These are phyloP conservation scores for Torrubiella hemipterigena DNA, from an alignment of 2,329 filamentous ascomycete genomes.

Conservation along the genomic window DNA sequence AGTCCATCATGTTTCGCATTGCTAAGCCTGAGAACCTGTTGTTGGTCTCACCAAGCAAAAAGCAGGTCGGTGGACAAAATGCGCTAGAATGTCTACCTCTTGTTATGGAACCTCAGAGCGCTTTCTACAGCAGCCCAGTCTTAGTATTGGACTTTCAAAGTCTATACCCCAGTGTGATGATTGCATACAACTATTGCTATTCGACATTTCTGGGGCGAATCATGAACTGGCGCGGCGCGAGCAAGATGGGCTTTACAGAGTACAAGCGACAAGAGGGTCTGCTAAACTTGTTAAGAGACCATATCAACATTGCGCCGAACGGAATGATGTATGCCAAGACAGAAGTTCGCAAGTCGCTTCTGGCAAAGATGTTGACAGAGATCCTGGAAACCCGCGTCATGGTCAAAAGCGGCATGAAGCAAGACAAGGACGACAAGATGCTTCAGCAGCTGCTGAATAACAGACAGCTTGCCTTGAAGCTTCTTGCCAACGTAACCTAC, in stretches of 20 bases:
- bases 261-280: constrained; percentile 68
- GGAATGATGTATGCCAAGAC: constrained; percentile 91
- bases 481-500: constrained; percentile 98
- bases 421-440: constrained; percentile 75
- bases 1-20: constrained; percentile 97
- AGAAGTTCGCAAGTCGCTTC: constrained; percentile 73
- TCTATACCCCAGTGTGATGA: constrained; percentile 95
- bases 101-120: constrained; percentile 95
- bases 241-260: constrained; percentile 90
- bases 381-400: constrained; percentile 93
- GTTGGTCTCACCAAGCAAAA: constrained; percentile 76
- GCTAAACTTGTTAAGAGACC: constrained; percentile 64
- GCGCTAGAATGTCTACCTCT: constrained; percentile 87
- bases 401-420: constrained; percentile 96
- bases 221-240: constrained; percentile 74
- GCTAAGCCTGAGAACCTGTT: constrained; percentile 94
- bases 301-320: constrained; percentile 89
- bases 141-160: constrained; percentile 94
- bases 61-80: constrained; percentile 89
- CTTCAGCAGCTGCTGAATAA: constrained; percentile 86
- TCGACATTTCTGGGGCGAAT: constrained; percentile 89
- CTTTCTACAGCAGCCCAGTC: constrained; percentile 82
- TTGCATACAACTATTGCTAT: constrained; percentile 98
- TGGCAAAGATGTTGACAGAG: constrained; percentile 94
- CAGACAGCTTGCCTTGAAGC: constrained; percentile 81